phyloP scores from a whole-genome alignment of 805 yeast genomes.

The Starmerella gropengiesseri region DNA sequence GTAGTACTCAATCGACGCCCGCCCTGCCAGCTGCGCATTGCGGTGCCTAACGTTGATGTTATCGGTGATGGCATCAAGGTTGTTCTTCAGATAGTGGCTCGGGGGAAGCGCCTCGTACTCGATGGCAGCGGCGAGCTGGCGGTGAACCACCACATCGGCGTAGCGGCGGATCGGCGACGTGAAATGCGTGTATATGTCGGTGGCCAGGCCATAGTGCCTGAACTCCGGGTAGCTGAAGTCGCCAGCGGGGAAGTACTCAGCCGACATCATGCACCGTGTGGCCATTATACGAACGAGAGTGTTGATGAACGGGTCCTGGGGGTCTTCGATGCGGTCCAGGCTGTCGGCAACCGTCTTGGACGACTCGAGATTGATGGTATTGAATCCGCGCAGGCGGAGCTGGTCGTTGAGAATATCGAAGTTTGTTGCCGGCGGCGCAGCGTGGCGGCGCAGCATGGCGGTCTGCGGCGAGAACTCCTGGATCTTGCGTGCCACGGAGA shows the following conservation, averaged over 20 bases:
- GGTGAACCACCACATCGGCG: constrained; percentile 94
- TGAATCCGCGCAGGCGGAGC: constrained; percentile 66
- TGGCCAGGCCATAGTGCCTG: constrained; percentile 93
- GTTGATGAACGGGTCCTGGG: constrained; percentile 79
- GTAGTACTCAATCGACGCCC: constrained; percentile 94
- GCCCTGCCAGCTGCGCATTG: constrained; percentile 97
- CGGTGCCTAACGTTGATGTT: constrained; percentile 91
- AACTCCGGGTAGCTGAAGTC: constrained; percentile 81
- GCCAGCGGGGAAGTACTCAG: constrained; percentile 92
- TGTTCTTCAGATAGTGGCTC: constrained; percentile 74
- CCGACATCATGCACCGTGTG: constrained; percentile 98
- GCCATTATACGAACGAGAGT: constrained; percentile 92
- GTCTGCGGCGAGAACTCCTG: constrained; percentile 92
- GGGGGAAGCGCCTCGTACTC: constrained; percentile 78
- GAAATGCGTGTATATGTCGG: constrained; percentile 94
- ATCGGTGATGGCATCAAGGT: constrained; percentile 78
- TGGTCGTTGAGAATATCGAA: constrained; percentile 84
- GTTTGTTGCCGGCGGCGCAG: constrained; percentile 90
- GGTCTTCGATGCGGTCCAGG: constrained; percentile 75
- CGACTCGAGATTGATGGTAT: constrained; percentile 67
- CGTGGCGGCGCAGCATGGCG: constrained; percentile 96
- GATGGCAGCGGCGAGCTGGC: constrained; percentile 97
- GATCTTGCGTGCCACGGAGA: constrained; percentile 87
- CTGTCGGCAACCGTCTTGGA: constrained; percentile 91
- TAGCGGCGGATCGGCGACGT: constrained; percentile 97